These are phyloP conservation scores for Penicillium sp. DNA, from an alignment of 2,329 filamentous ascomycete species.

Conservation along the genomic window DNA sequence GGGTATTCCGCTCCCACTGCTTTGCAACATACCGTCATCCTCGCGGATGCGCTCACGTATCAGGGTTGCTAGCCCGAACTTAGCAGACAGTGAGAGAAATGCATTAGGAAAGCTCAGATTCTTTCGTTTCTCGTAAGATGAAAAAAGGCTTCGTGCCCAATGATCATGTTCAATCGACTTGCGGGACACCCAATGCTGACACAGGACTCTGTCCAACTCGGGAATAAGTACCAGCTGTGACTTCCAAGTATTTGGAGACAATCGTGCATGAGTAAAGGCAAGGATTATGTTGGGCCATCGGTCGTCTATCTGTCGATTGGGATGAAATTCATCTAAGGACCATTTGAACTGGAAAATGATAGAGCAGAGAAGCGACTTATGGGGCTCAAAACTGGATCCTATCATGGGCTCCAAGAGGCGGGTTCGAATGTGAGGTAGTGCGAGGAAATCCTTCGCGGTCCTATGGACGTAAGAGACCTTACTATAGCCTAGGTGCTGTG, in stretches of 20 bases:
- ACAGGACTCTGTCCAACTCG: background rate
- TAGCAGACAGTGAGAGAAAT: background rate
- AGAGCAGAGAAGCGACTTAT: background rate
- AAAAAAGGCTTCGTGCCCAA: background rate
- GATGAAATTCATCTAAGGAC: background rate
- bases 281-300: background rate
- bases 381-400: background rate
- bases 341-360: background rate
- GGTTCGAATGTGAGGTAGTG: background rate
- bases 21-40: background rate
- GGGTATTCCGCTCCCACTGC: background rate
- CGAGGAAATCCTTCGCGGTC: background rate
- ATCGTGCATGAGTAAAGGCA: background rate
- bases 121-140: background rate
- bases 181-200: background rate
- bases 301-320: background rate
- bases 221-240: background rate
- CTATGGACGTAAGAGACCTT: background rate
- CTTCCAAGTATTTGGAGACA: background rate
- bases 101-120: background rate
- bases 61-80: background rate
- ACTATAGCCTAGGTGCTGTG: background rate
- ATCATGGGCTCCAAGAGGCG: background rate
- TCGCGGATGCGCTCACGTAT: background rate
- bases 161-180: background rate